Base-by-base conservation (phyloP, 1,139 yeast species). In the Saccharomycopsis hybrid region DNA sequence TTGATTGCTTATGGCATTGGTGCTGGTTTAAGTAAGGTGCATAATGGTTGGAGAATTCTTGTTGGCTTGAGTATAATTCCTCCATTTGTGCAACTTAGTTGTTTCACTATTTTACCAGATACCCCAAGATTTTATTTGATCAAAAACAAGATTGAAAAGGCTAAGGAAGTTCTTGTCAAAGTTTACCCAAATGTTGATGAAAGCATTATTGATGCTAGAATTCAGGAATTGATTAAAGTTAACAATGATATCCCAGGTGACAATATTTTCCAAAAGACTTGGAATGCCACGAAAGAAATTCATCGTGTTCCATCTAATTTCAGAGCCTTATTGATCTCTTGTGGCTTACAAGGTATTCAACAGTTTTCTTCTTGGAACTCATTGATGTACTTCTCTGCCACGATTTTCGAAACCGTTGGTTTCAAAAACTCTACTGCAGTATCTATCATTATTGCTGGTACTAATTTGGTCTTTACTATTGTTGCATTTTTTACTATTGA, bases 321-420 rank as follows among this genome's bases (percentile, higher is more conserved):
- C 56, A 78, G 97, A 60, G 97, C 96, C 7, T 74, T 90, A 56
- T 71, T 89, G 43, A 80, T 90, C 59, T 94, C 92, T 4, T 89
- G 96, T 71, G 96, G 94, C 32, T 71, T 89, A 58, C 97, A 90
- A 69, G 96, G 95, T 55, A 85, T 90, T 62, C 97, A 90, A 69
- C 97, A 90, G 67, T 88, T 89, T 60, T 85, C 96, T 25, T 97
- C 97, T 58, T 90, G 89, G 77, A 90, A 90, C 70, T 86, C 97
- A 3, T 76, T 90, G 60, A 86, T 90, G 95, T 90, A 90, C 69
- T 90, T 89, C 68, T 83, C 95, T 52, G 82, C 95, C 39, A 88
- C 96, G 1, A 82, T 90, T 57, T 90, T 90, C 65, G 82, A 86
- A 65, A 81, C 90, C 41, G 86, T 88, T 51, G 97, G 97, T 2